These are phyloP conservation scores for Mytilinidion resinicola DNA, from an alignment of 495 filamentous ascomycete genomes.

Conservation along the genomic window DNA sequence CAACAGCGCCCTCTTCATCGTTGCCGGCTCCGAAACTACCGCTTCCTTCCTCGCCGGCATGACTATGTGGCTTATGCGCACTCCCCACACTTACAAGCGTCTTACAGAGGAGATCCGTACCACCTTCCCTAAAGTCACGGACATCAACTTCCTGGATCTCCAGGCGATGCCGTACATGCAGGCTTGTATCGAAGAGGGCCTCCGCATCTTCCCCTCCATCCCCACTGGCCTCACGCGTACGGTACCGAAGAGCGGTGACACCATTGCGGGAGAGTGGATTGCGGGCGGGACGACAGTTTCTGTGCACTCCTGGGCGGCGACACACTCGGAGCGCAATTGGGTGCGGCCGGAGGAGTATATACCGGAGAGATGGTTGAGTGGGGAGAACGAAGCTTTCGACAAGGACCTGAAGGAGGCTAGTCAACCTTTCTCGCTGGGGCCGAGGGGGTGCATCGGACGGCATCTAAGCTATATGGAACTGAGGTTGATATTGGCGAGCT, in stretches of 20 bases:
- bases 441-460: conserved; percentile 3
- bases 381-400: conserved; percentile 9
- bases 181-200: neutral
- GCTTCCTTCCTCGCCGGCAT: neutral
- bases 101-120: neutral
- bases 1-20: neutral
- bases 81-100: conserved; percentile 1
- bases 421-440: neutral
- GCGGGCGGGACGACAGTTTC: neutral
- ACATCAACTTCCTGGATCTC: too few species aligned
- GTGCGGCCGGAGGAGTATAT: conserved; percentile 10
- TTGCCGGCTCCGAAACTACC: conserved; percentile 9
- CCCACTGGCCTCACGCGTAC: neutral
- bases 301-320: neutral
- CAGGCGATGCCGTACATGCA: too few species aligned
- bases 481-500: neutral
- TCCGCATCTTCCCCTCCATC: neutral
- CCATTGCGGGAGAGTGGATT: neutral
- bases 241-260: neutral
- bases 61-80: neutral
- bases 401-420: conserved; percentile 19
- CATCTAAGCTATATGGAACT: conserved; percentile 3
- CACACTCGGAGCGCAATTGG: conserved; percentile 4
- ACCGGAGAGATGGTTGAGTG: conserved; percentile 15
- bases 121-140: too few species aligned